Base-by-base conservation (phyloP, 2,329 filamentous ascomycete species). In the Keithomyces neogunnii region DNA sequence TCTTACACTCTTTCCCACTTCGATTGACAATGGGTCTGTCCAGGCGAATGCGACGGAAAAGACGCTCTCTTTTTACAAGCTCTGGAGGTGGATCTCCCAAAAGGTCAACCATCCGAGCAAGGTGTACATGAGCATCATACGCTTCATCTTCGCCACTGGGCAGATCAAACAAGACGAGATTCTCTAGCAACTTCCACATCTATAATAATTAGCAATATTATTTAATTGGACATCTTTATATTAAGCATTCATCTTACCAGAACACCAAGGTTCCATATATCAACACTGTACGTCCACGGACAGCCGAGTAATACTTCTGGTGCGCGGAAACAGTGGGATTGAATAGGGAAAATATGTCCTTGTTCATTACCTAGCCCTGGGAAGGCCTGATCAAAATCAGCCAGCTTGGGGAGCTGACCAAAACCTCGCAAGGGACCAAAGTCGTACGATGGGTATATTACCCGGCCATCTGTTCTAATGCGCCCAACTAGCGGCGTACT, bases 141-240 rank as follows among this genome's bases (percentile, higher is more conserved):
- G 55, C 50, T 8, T 54, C 56, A 33, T 56, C 53, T 9, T 57
- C 36, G 30, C 50, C 55, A 28, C 48, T 52, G n/a, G 53, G 53
- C 2, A 45, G 32, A 3, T 44, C 54, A 40, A 60, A 59, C 3
- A 59, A 31, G 35, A 30, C 55, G 9, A 52, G 44, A 40, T 54
- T 43, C 33, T 60, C 55, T 26, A 57, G 11, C 3, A 59, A 31
- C 47, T 60, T 54, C 57, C 57, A 59, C 55, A 60, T 59, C 57
- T 59, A 35, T 19, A 3, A n/a, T 13, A 46, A 46, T 54, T 45
- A 52, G 38, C 7, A 44, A 5, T 28, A 44, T 44, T 49, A 39
- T 28, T 31, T 9, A 10, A 32, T 30, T 7, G 33, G 4, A 19
- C 4, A 3, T 28, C 8, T 44, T 44, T 1, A 26, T 19, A 8